Evolutionary conservation across 2,329 filamentous ascomycete species (phyloP), one percentile per base, ranked within the genome.

Genomic region (Ophiostoma tasmaniense): DNA sequence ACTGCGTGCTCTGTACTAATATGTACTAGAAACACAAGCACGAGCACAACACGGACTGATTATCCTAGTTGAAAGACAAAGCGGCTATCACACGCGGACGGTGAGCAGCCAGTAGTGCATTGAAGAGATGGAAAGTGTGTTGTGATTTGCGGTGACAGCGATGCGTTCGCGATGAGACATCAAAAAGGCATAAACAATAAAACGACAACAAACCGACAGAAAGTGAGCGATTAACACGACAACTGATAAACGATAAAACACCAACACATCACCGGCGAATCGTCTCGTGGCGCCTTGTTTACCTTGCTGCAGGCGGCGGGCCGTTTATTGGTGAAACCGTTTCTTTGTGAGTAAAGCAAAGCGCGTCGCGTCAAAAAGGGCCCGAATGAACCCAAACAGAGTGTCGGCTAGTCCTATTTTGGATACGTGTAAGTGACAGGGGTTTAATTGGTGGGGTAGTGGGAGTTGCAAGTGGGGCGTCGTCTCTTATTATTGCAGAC

Each of bases 161-260:
- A 22, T 8, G 33, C 33, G 37, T 22, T 14, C 52, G 55, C 55
- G 25, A 30, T 55, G 50, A 37, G 13, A 14, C 28, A 35, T 5
- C 59, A n/a, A 1, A 37, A 68, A 22, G 42, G 33, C 33, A 33
- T 33, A 66, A n/a, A 59, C 50, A 55, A 13, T 42, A 17, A 39
- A n/a, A 20, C 2, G 25, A 5, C 7, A 66, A 66, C n/a, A n/a
- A n/a, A n/a, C n/a, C n/a, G 11, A 42, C 30, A 66, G 17, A 28
- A 39, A 6, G 25, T 50, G 64, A 66, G 64, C 13, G 64, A 45
- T 66, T 39, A 65, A 37, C 62, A 65, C 39, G 20, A 65, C 13
- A 17, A n/a, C n/a, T n/a, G n/a, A n/a, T n/a, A 17, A 45, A 45
- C 42, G n/a, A 45, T 17, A 45, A n/a, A 33, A n/a, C 52, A 8